Conservation (phyloP, 768 basidiomycete species). For the Mycena rebaudengoi region DNA sequence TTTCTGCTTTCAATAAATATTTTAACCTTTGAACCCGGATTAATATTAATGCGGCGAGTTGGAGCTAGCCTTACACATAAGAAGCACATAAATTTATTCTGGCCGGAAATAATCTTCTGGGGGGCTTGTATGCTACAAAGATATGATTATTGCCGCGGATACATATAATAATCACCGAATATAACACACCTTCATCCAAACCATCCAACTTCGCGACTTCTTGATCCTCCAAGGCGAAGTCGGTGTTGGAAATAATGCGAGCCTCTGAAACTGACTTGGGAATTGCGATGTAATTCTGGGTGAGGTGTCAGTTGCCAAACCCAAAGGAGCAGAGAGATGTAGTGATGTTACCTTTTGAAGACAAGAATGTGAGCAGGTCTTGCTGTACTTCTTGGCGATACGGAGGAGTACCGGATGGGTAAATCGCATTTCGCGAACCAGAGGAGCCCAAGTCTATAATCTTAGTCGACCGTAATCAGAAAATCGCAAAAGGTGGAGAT, state of each 20-base stretch:
- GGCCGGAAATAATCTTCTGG: too few species aligned
- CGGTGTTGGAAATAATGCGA: conserved; percentile 66
- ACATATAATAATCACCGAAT: too few species aligned
- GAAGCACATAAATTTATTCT: too few species aligned
- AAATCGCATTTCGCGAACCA: conserved; percentile 74
- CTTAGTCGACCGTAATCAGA: background rate
- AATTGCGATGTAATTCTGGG: conserved; percentile 65
- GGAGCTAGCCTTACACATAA: too few species aligned
- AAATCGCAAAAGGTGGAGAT: conserved; percentile 67
- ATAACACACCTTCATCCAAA: conserved; percentile 65
- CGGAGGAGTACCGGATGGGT: conserved; percentile 58
- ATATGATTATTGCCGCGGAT: too few species aligned
- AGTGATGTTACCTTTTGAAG: conserved; percentile 71
- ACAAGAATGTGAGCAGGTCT: conserved; percentile 69
- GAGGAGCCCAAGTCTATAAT: conserved; percentile 75
- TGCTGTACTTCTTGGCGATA: conserved; percentile 63
- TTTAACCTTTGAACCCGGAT: too few species aligned
- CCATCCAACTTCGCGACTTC: conserved; percentile 61
- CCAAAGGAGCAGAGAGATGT: background rate
- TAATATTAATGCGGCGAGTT: too few species aligned
- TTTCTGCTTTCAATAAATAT: too few species aligned
- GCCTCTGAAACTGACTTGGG: conserved; percentile 67
- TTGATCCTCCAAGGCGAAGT: conserved; percentile 61
- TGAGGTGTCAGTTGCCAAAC: background rate
- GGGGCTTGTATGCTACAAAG: too few species aligned